Conservation (phyloP, 768 basidiomycete species). For the Boletellus emodensis region DNA sequence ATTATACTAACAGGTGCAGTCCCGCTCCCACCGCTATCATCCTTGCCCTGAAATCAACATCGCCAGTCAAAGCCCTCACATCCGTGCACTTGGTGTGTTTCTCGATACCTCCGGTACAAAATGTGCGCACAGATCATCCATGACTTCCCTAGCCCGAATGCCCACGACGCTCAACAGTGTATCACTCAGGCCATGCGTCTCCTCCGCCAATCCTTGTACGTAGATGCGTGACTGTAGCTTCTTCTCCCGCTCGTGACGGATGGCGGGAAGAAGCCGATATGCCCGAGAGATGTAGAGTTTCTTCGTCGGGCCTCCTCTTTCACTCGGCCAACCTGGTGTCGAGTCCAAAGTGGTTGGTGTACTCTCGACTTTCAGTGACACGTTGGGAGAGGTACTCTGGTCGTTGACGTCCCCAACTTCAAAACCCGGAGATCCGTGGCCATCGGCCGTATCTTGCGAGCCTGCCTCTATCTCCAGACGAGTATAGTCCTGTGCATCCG, state of each 20-base stretch:
- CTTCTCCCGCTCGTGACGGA: neutral
- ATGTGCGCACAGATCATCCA: constrained; percentile 29
- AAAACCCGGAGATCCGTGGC: constrained; percentile 2
- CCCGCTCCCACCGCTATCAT: too few relatives aligned
- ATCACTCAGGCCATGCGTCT: constrained; percentile 39
- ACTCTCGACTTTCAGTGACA: neutral
- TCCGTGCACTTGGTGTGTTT: neutral
- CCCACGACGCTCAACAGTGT: constrained; percentile 44
- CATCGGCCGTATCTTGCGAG: neutral
- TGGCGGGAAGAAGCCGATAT: constrained; percentile 38
- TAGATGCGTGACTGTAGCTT: constrained; percentile 25
- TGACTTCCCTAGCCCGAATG: too few relatives aligned
- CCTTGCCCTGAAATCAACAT: neutral
- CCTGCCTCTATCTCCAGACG: constrained; percentile 10
- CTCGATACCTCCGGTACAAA: neutral
- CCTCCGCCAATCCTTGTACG: constrained; percentile 32
- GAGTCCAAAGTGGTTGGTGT: constrained; percentile 13
- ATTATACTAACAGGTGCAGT: too few relatives aligned
- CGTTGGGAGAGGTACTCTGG: neutral
- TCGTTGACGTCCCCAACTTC: neutral
- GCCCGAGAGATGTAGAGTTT: constrained; percentile 36
- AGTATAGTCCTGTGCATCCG: constrained; percentile 1
- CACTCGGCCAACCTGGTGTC: constrained; percentile 21
- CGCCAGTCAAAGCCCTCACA: neutral
- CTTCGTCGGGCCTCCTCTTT: constrained; percentile 4